Base-by-base conservation (phyloP, 2,329 filamentous ascomycete genomes). In the Fusarium nurragi region DNA sequence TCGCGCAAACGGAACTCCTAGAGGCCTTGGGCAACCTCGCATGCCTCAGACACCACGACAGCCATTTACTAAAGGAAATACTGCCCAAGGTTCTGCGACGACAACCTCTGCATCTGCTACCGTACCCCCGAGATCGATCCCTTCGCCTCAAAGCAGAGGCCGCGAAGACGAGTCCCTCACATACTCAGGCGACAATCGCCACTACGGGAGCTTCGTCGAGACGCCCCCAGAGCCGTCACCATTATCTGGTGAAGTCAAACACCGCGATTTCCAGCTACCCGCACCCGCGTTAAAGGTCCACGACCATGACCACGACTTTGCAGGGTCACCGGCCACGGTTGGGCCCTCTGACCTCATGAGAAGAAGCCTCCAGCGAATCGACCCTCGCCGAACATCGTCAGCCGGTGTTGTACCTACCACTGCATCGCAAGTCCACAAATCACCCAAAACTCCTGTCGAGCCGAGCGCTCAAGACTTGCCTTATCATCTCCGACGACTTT, bases 1-100 rank as follows among this genome's bases (percentile, higher is more conserved):
- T 80, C 78, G 87, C 80, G 77, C 86, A 75, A 81, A 85, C 60
- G 77, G 80, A 57, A 85, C 86, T 1, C 85, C 88, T 11, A 69
- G 69, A 32, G 75, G 78, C 21, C 60, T 75, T 19, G 73, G 73
- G 18, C 74, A 74, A 14, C 76, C 72, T 46, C 71, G 74, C 30
- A 75, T 38, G 54, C 62, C 32, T 7, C 32, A 34, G 34, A 58
- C 69, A 30, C 65, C 67, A 39, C 71, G 67, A 55, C 62, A 61
- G 22, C 52, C 56, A 9, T 49, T 52, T 16, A 53, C 40, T 12
- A 64, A 52, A 32, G 48, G 52, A 3, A 60, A 55, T 30, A 44
- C 48, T 19, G 45, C 50, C 5, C 45, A 62, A 37, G 62, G 46
- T 9, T 46, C 60, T 12, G 34, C 46, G 13, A 37, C 56, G 11